Evolutionary conservation across 495 filamentous ascomycete species (phyloP), one percentile per base, ranked within the genome.

Genomic region (Immersiella caudata): DNA sequence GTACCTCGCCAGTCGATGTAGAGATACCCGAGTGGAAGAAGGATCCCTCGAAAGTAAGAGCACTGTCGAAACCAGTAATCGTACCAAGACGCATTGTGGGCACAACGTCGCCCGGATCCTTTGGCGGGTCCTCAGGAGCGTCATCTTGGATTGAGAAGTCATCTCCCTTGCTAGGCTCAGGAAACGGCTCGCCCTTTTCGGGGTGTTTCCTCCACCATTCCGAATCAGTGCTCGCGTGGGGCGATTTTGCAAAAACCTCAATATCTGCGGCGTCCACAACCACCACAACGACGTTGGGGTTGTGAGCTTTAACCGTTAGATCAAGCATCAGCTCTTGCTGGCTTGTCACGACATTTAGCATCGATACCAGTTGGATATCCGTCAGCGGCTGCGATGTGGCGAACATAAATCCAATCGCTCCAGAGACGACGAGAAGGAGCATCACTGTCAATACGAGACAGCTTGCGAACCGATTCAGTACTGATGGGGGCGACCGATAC

Each of bases 261-360:
- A 98, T 83, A 75, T 97, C 91, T 71, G 94, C 90, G 27, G 91
- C 86, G 68, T 90, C 88, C 60, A 99, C 87, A 9, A 89, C 89
- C 26, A 99, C 88, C 18, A 90, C 87, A 52, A 97, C 89, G 21
- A 96, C 84, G 69, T 99, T 99, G 0, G 94, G 95, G 74, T 99
- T 99, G 66, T 91, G 82, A 0, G 94, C 95, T 67, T 84, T 84
- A 46, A 99, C 91, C n/a, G 90, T 87, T 9, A 98, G 81, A 72
- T 99, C 94, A 68, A 99, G 83, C 89, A 99, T 98, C 21, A 99
- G 84, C 73, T 98, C 96, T 76, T 97, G 91, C 74, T 97, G 90
- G 68, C 92, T 96, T 6, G 93, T 93, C 33, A 98, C 85, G 20
- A 99, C 93, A 70, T 97, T 94, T 69, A 89, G 87, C 67, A 99